Base-by-base conservation (phyloP, 345 rosid species). In the Sisymbrium altissimum region DNA sequence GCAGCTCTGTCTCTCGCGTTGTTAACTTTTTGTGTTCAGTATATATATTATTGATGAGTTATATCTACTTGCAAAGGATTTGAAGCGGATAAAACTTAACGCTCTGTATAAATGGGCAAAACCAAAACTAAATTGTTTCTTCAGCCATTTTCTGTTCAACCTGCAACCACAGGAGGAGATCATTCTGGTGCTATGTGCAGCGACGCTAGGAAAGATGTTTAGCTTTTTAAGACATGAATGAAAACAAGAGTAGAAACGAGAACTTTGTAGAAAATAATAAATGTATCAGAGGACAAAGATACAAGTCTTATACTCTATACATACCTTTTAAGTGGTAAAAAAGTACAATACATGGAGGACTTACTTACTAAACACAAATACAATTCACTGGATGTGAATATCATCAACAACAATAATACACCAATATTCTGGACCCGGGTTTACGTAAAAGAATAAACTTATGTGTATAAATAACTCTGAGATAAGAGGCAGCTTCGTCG, bases 391-490 rank as follows among this genome's bases (percentile, higher is more conserved):
- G 56, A 19, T 33, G 70, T 53, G 64, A 61, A 61, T 44, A 44
- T 41, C 18, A 53, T 9, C 3, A 30, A 15, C 38, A 67, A 66
- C 3, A 30, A 15, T 29, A 67, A 66, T 46, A 74, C 43, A 74
- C 13, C 13, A 68, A 75, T 68, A 52, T 40, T 66, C 64, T 54
- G 23, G 27, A 63, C 33, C 38, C 54, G 71, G 38, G 65, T 56
- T 44, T 11, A 18, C 4, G 38, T 25, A 46, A 29, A 71, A 77
- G 76, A 71, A 65, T 71, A 9, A 71, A 77, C 62, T 70, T 17
- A 40, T 71, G 59, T 27, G 63, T 32, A 33, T 39, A 53, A 67
- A 38, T 19, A 69, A 68, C 48, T 49, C 52, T 17, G 41, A 56
- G 8, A 74, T 25, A 64, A n/a, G 23, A 64, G 66, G 29, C 64